phyloP scores from a whole-genome alignment of 495 filamentous ascomycete genomes.

The Cercophora newfieldiana region DNA sequence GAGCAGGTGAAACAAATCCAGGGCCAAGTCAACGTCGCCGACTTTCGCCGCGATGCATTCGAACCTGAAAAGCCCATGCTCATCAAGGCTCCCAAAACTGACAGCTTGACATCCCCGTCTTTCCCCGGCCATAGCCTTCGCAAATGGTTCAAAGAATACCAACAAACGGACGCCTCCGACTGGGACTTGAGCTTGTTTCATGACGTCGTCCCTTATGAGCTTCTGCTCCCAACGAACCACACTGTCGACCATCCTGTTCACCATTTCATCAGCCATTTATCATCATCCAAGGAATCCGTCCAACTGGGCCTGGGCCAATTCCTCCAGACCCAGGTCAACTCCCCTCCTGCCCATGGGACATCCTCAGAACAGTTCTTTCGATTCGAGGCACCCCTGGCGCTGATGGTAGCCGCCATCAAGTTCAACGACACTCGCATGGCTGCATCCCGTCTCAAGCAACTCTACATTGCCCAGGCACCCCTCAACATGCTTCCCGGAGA shows the following conservation, averaged over 20 bases:
- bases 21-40: not conserved
- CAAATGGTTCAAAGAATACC: not conserved
- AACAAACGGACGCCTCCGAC: not conserved
- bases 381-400: constrained; percentile 39
- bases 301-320: not conserved
- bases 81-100: not conserved
- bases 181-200: not conserved
- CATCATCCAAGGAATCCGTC: not conserved
- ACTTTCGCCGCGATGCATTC: not conserved
- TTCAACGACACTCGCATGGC: constrained; percentile 29
- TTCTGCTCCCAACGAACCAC: not conserved
- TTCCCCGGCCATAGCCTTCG: not conserved
- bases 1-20: not conserved
- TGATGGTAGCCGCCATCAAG: constrained; percentile 37
- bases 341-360: too few species aligned
- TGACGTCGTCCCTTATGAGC: not conserved
- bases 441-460: constrained; percentile 23
- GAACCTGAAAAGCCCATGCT: not conserved
- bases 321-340: not conserved
- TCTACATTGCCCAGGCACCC: constrained; percentile 86
- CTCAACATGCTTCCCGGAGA: constrained; percentile 61
- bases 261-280: not conserved
- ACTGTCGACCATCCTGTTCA: not conserved
- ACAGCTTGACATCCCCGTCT: not conserved
- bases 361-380: constrained; percentile 28